phyloP scores from a whole-genome alignment of 768 basidiomycete genomes.

The Tulasnella sp. region DNA sequence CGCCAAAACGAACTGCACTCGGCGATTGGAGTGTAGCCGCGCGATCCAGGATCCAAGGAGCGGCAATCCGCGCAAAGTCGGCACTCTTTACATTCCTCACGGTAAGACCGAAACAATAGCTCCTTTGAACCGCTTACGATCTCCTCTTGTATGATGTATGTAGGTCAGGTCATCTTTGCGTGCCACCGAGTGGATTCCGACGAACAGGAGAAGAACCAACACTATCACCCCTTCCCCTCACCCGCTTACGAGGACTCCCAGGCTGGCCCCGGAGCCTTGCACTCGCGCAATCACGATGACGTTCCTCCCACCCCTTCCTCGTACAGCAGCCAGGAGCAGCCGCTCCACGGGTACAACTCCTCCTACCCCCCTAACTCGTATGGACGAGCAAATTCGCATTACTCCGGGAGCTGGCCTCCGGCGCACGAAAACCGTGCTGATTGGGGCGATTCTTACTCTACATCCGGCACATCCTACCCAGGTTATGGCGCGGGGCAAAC shows the following conservation, averaged over 20 bases:
- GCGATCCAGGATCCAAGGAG: constrained; percentile 49
- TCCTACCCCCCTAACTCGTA: not conserved
- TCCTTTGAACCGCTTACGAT: constrained; percentile 4
- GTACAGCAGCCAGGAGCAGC: constrained; percentile 13
- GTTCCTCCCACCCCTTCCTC: constrained; percentile 24
- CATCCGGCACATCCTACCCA: not conserved
- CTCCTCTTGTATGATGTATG: constrained; percentile 7
- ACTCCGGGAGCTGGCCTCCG: constrained; percentile 16
- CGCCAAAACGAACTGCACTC: constrained; percentile 85
- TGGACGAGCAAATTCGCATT: not conserved
- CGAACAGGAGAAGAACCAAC: not conserved
- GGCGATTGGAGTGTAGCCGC: constrained; percentile 77
- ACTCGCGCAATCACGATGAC: not conserved
- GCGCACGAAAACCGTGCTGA: not conserved
- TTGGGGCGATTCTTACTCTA: not conserved
- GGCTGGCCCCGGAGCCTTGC: not conserved
- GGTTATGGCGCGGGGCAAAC: not conserved
- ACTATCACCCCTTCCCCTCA: constrained; percentile 21
- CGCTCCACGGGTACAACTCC: constrained; percentile 5
- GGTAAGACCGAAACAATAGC: constrained; percentile 52
- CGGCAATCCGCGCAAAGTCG: constrained; percentile 65
- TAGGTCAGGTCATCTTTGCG: constrained; percentile 49
- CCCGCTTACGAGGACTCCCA: constrained; percentile 2
- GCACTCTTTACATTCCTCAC: constrained; percentile 90
- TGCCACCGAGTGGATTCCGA: constrained; percentile 42